These are phyloP conservation scores for Dispira simplex DNA, from an alignment of 192 early-diverging fungal genomes.

Conservation along the genomic window DNA sequence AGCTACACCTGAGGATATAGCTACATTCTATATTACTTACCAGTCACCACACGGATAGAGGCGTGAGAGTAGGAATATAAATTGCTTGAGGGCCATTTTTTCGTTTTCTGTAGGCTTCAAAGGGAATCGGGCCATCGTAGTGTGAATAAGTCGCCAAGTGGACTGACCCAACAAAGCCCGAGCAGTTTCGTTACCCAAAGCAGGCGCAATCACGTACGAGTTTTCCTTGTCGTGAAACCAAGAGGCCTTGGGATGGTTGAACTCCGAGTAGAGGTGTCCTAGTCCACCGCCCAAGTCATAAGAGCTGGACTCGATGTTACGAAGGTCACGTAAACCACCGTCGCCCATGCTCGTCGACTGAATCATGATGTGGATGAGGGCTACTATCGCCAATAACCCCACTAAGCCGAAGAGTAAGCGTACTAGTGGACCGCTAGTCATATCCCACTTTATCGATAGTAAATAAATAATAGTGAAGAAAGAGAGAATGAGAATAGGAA, in stretches of 20 bases:
- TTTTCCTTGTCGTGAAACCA: conserved; percentile 13
- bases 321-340: not conserved
- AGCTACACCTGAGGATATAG: too few relatives aligned
- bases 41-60: conserved; percentile 97
- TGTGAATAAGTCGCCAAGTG: conserved; percentile 87
- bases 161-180: conserved; percentile 73
- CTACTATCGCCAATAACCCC: not conserved
- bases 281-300: not conserved
- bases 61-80: conserved; percentile 64
- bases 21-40: conserved; percentile 27
- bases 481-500: too few relatives aligned
- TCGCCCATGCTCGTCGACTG: not conserved
- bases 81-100: conserved; percentile 55
- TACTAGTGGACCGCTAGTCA: too few relatives aligned
- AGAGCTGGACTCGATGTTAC: not conserved
- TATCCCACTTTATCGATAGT: too few relatives aligned
- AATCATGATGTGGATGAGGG: not conserved
- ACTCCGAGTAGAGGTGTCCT: conserved; percentile 10
- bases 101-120: conserved; percentile 59
- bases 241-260: conserved; percentile 19
- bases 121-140: conserved; percentile 83
- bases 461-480: too few relatives aligned
- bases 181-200: conserved; percentile 55
- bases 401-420: not conserved
- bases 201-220: conserved; percentile 43